Percentiles rank a stretch among this genome's conserved stretches.
Conservation (phyloP, 2,329 filamentous ascomycete species). For the Colletotrichum viniferum region DNA sequence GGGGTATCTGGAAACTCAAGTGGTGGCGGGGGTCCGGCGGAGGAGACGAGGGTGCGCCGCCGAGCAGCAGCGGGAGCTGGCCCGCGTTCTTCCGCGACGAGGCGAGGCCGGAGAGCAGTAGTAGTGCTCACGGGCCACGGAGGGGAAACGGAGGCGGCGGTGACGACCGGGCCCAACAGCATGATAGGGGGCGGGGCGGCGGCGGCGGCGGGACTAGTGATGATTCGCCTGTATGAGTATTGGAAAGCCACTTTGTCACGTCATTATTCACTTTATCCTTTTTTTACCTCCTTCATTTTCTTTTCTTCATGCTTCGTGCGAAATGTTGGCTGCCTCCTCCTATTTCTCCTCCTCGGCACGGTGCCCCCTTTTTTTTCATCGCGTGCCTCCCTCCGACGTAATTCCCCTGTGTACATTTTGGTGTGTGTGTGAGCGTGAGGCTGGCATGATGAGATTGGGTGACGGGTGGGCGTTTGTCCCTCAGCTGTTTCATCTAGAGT, state of each 20-base stretch:
- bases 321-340: not conserved
- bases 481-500: not conserved
- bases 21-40: conserved; percentile 51
- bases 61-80: conserved; percentile 13
- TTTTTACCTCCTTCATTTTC: not conserved
- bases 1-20: conserved; percentile 56
- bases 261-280: conserved; percentile 18
- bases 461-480: not conserved
- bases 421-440: not conserved
- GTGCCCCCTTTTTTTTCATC: not conserved
- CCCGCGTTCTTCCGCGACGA: conserved; percentile 25
- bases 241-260: not conserved
- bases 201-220: conserved; percentile 1
- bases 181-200: conserved; percentile 2
- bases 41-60: conserved; percentile 24
- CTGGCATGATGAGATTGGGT: not conserved
- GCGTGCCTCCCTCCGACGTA: not conserved
- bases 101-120: conserved; percentile 12
- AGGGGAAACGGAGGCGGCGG: not conserved
- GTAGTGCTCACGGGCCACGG: not conserved
- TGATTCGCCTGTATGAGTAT: conserved; percentile 38
- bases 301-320: not conserved
- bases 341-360: not conserved
- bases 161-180: not conserved
- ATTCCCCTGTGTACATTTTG: not conserved